Conservation (phyloP, 1,284 basidiomycete genomes). For the Cyathus olla region DNA sequence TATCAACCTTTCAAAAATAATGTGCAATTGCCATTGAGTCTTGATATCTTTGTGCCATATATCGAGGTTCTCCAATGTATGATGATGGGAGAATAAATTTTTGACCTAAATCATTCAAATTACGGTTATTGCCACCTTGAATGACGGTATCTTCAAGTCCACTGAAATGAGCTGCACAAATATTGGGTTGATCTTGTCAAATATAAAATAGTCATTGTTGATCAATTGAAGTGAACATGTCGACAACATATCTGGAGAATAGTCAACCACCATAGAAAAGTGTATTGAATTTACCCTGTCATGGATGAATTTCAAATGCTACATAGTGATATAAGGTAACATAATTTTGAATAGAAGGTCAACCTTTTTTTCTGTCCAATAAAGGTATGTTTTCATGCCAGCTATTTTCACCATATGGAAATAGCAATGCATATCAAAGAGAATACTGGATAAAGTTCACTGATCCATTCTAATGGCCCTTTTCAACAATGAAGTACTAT, state of each 20-base stretch:
- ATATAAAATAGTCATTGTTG: constrained; percentile 36
- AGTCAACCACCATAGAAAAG: constrained; percentile 47
- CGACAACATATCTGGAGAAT: constrained; percentile 51
- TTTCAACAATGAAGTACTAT: constrained; percentile 9
- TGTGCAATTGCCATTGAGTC: constrained; percentile 53
- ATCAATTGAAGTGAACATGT: constrained; percentile 45
- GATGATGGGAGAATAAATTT: constrained; percentile 49
- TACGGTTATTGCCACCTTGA: constrained; percentile 21
- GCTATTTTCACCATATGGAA: constrained; percentile 35
- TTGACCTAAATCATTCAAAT: constrained; percentile 41
- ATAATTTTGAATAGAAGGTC: no score
- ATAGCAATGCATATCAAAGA: constrained; percentile 26
- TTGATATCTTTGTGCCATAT: constrained; percentile 54
- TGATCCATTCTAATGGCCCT: constrained; percentile 13
- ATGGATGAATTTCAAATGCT: no score
- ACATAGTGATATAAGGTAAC: no score
- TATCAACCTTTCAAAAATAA: constrained; percentile 39
- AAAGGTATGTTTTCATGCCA: constrained; percentile 43
- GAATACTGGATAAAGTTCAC: constrained; percentile 24
- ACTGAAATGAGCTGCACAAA: no score
- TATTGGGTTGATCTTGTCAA: no score
- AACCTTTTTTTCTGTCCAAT: no score
- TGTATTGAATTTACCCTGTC: constrained; percentile 23
- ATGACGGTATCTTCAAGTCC: no score
- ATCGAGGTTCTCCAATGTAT: constrained; percentile 44